Conservation (phyloP, 805 yeast genomes). For the Zygotorulaspora chibaensis region DNA sequence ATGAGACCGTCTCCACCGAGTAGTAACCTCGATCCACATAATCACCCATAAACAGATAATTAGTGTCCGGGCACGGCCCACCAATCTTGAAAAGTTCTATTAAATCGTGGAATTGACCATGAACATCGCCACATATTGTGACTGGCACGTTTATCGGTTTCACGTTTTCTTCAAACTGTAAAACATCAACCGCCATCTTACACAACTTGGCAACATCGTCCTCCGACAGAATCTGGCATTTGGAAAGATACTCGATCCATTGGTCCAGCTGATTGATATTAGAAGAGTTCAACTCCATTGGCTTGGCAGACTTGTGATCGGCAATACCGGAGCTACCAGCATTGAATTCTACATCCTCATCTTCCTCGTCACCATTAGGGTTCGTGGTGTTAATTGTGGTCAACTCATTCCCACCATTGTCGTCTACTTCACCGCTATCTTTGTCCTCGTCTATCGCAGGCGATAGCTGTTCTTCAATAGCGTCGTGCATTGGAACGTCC, state of each 20-base stretch:
- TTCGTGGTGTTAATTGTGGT: conserved; percentile 24
- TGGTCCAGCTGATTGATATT: conserved; percentile 69
- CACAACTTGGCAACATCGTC: conserved; percentile 75
- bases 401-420: conserved; percentile 8
- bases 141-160: conserved; percentile 96
- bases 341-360: conserved; percentile 24
- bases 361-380: conserved; percentile 27
- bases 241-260: conserved; percentile 77
- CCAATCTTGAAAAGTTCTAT: conserved; percentile 92
- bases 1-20: conserved; percentile 88
- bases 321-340: conserved; percentile 37
- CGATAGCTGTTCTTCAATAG: conserved; percentile 39
- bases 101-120: conserved; percentile 93
- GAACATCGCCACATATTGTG: conserved; percentile 95
- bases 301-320: conserved; percentile 38
- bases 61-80: conserved; percentile 89
- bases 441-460: conserved; percentile 33
- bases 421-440: conserved; percentile 7
- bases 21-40: conserved; percentile 81
- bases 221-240: conserved; percentile 79
- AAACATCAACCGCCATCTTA: conserved; percentile 85
- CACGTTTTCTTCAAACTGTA: conserved; percentile 88
- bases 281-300: conserved; percentile 39
- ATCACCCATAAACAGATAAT: conserved; percentile 86
- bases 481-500: conserved; percentile 84